Base-by-base conservation (phyloP, 2,329 filamentous ascomycete species). In the Neocatenulostroma microsporum region DNA sequence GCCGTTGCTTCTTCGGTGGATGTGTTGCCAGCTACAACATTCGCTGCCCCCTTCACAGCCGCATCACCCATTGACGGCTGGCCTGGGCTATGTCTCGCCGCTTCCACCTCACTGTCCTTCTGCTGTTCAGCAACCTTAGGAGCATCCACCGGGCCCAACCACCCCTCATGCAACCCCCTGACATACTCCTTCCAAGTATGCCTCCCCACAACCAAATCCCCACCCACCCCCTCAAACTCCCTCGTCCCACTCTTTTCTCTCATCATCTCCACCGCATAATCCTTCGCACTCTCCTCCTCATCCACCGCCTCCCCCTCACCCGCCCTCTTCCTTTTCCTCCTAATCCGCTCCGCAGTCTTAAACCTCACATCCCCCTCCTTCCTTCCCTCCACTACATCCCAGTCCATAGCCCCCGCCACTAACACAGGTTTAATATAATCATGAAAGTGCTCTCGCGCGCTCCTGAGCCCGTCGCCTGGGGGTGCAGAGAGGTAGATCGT, bases 181-280 rank as follows among this genome's bases (percentile, higher is more conserved):
- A 96, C 69, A 60, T 96, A 98, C 63, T 98, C 91, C 65, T 95
- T 98, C 91, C 91, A 98, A 8, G 89, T 81, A 58, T 95, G 84
- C 39, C 89, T 71, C 10, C 91, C 91, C 51, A 98, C 77, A 13
- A 96, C 78, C 34, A 98, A 72, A 57, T 96, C 89, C 29, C 91
- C 91, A 45, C 74, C 74, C 15, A 82, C 69, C 8, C 84, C 88
- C 3, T 80, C 70, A 54, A 82, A 89, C 21, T 84, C 78, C 18
- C 68, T 70, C 8, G 89, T 74, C 5, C 80, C 80, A 42, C 78
- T 77, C 46, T 69, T 74, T 53, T 71, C 68, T 50, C 88, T 74
- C 35, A 82, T 64, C 8, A 74, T 69, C 40, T 78, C 70, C 5
- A 91, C 63, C 7, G 78, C 60, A 32, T 74, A 70, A 39, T 81